phyloP scores from a whole-genome alignment of 495 filamentous ascomycete species.

The Aspergillus olivimuriae region DNA sequence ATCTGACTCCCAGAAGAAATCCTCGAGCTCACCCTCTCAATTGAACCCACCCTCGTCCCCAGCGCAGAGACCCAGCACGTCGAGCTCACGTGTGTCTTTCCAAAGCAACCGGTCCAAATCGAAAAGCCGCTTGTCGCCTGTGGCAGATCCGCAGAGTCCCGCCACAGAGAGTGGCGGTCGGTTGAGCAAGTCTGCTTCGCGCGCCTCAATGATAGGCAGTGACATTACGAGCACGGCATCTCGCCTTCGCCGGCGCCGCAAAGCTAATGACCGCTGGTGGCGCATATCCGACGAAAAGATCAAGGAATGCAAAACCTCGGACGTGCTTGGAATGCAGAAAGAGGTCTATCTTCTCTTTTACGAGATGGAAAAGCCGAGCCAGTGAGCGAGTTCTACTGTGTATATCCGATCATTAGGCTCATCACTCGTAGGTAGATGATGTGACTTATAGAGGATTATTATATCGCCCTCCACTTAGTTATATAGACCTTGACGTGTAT shows the following conservation, averaged over 20 bases:
- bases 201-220: conserved; percentile 15
- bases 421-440: too few relatives aligned
- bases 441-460: too few relatives aligned
- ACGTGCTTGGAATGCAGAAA: conserved; percentile 88
- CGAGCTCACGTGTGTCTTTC: conserved; percentile 31
- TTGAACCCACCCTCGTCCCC: conserved; percentile 24
- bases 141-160: conserved; percentile 23
- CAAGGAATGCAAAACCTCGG: conserved; percentile 84
- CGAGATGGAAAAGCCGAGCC: conserved; percentile 55
- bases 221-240: conserved; percentile 21
- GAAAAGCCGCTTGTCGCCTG: conserved; percentile 19
- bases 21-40: conserved; percentile 9
- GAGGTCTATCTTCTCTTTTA: conserved; percentile 98
- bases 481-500: too few relatives aligned
- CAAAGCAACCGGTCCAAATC: conserved; percentile 30
- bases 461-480: too few relatives aligned
- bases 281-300: conserved; percentile 96
- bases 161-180: conserved; percentile 21
- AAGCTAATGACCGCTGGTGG: conserved; percentile 80
- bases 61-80: conserved; percentile 31
- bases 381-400: neutral
- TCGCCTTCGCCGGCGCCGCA: conserved; percentile 50
- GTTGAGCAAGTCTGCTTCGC: conserved; percentile 23
- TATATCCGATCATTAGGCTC: too few relatives aligned
- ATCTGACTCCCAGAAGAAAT: conserved; percentile 9